Evolutionary conservation across 1,284 basidiomycete genomes (phyloP), one percentile per base, ranked within the genome.

Genomic region (Ganoderma multipileum): DNA sequence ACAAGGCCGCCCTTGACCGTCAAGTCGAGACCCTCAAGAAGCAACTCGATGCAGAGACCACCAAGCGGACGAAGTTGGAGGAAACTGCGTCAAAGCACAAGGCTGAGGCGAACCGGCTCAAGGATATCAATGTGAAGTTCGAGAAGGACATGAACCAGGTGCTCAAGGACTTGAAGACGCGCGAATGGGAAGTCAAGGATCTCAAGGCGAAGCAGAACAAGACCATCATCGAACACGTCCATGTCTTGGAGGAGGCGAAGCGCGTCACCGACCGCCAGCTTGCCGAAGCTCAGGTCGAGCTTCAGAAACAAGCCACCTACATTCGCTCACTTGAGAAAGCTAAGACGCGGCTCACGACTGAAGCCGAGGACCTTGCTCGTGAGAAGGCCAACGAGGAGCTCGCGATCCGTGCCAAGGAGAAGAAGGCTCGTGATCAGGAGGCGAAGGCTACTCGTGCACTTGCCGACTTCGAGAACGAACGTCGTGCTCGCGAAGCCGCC

Each of bases 171-270:
- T 83, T 97, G 65, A 94, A 95, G 76, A 86, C 86, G 58, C 89
- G 92, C 44, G 94, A 98, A 76, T 93, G 91, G 86, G 95, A 97
- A 69, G 87, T 95, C 70, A 93, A 91, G 70, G 92, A 96, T 68
- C 82, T 97, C 18, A 92, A 95, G 68, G 92, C 92, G 8, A 89
- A 91, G 77, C 95, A 97, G 80, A 96, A 99, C 84, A 98, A 97
- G 85, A 99, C 96, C 16, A 98, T 98, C 68, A 96, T 99, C 61
- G 97, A 99, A 81, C 98, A 99, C 77, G 96, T 99, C 26, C 94
- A 99, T 76, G 98, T 99, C 20, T 86, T 98, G 7, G 97, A 99
- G 79, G 95, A 98, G 77, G 97, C 98, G 12, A 99, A 99, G 81
- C 93, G 93, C 68, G 92, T 98, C 71, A 98, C 98, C 1, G 97